A percentile compares a stretch with the other conserved stretches of the same genome.
These are phyloP conservation scores for Chytriomyces hyalinus DNA, from an alignment of 192 early-diverging fungal genomes.

Conservation along the genomic window DNA sequence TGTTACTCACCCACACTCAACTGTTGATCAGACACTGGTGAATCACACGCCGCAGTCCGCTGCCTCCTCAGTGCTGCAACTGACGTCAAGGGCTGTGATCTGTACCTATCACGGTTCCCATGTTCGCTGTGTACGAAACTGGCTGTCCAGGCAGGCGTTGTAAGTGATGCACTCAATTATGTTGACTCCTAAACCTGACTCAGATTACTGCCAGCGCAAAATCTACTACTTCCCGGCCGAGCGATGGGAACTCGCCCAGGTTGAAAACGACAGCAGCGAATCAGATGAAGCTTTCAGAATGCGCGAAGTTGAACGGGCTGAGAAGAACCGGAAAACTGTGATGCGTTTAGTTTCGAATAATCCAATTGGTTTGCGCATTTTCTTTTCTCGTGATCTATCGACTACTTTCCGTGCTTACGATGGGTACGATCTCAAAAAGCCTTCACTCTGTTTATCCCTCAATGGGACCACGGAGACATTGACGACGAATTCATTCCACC, in stretches of 20 bases:
- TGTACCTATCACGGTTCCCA: conserved; percentile 51
- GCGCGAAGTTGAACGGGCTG: conserved; percentile 31
- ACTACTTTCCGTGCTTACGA: neutral
- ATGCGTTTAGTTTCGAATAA: conserved; percentile 45
- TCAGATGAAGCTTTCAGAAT: conserved; percentile 1
- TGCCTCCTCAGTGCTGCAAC: conserved; percentile 35
- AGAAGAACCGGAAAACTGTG: conserved; percentile 38
- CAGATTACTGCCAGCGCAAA: conserved; percentile 26
- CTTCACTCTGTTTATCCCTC: conserved; percentile 37
- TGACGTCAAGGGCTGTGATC: conserved; percentile 46
- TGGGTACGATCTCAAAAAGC: conserved; percentile 3
- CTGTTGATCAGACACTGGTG: conserved; percentile 28
- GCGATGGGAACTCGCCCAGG: conserved; percentile 38
- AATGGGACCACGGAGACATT: conserved; percentile 41
- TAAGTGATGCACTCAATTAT: neutral
- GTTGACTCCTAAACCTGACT: neutral
- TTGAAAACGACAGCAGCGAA: neutral
- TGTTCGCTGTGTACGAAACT: conserved; percentile 49
- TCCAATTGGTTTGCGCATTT: conserved; percentile 40
- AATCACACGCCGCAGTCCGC: conserved; percentile 46
- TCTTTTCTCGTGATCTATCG: neutral
- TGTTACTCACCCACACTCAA: neutral
- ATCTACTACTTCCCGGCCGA: conserved; percentile 52
- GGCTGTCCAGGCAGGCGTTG: conserved; percentile 49
- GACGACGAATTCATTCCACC: conserved; percentile 15